Evolutionary conservation across 208 protist genomes (phyloP), one percentile per base, ranked within the genome.

Genomic region (Leishmania tropica): DNA sequence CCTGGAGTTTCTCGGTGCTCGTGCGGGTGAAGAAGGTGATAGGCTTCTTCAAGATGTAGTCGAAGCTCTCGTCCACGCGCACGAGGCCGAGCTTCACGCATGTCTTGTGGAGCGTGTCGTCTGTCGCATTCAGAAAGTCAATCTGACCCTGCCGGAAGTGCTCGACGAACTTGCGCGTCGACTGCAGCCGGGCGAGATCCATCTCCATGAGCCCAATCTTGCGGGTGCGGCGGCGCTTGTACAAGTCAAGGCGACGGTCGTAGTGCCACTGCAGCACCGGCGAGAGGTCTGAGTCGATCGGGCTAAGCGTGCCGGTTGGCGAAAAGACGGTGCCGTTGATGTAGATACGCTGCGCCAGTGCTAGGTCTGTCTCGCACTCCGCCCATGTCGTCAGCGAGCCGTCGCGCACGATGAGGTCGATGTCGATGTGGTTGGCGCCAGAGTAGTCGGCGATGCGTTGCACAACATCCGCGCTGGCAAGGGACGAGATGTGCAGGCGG

Each of bases 181-280:
- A 95, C 85, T 93, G 84, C 76, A 94, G 81, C 10, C 89, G 88
- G 24, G 83, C 87, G n/a, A 94, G 86, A 65, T 97, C 90, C 51
- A 77, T 56, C 84, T 97, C 90, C 31, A 97, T 87, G 64, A 97
- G 80, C 11, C 80, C 77, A 4, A 96, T 81, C 82, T 96, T 96
- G 47, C 95, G 90, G 37, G 89, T 88, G 64, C 92, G 91, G 70
- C 95, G 89, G 75, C 90, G 89, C 84, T 97, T 96, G 89, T 98
- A 97, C 45, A 98, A 80, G 74, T 96, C 94, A 19, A 98, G 87
- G n/a, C 93, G 91, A 45, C 93, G 90, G 79, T 98, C 95, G 81
- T 97, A 98, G 84, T 98, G 95, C 95, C 95, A 97, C 88, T 97
- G 95, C 76, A 97, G 86, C 21, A 98, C 83, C 13, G 91, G 91